A percentile compares a stretch with the other conserved stretches of the same genome.
Conservation (phyloP, 345 rosid species). For the Schrenkiella parvula region DNA sequence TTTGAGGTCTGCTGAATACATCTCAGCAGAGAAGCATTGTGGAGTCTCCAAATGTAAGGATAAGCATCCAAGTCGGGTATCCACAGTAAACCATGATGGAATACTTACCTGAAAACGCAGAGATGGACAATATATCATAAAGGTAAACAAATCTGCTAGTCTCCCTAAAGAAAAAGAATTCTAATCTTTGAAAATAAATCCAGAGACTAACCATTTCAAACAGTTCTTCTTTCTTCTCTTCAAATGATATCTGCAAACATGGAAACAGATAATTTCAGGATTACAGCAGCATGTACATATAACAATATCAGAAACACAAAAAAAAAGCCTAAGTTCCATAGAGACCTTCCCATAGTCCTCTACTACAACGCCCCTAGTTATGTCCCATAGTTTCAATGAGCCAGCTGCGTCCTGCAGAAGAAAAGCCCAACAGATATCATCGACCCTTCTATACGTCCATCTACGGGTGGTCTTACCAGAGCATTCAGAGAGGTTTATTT, state of each 20-base stretch:
- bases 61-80: constrained; percentile 92
- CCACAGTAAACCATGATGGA: constrained; percentile 97
- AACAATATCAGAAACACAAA: constrained; percentile 8
- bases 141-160: not conserved
- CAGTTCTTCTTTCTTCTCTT: constrained; percentile 82
- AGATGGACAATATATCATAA: constrained; percentile 10
- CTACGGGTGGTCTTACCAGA: not conserved
- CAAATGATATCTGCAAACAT: constrained; percentile 68
- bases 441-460: not conserved
- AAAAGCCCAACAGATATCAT: constrained; percentile 21
- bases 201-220: constrained; percentile 78
- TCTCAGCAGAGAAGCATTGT: constrained; percentile 97
- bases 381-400: constrained; percentile 95
- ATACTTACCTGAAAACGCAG: constrained; percentile 70
- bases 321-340: not conserved
- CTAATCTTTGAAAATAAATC: not conserved
- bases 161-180: not conserved
- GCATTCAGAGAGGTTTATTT: constrained; percentile 4
- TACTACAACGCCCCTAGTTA: constrained; percentile 76
- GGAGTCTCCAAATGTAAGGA: constrained; percentile 95
- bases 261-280: not conserved
- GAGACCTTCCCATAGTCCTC: constrained; percentile 91
- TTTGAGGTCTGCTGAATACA: constrained; percentile 95
- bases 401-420: constrained; percentile 78
- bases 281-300: not conserved